Percentiles rank a stretch among this genome's conserved stretches.
phyloP scores from a whole-genome alignment of 345 rosid species.

The Atalantia buxifolia region DNA sequence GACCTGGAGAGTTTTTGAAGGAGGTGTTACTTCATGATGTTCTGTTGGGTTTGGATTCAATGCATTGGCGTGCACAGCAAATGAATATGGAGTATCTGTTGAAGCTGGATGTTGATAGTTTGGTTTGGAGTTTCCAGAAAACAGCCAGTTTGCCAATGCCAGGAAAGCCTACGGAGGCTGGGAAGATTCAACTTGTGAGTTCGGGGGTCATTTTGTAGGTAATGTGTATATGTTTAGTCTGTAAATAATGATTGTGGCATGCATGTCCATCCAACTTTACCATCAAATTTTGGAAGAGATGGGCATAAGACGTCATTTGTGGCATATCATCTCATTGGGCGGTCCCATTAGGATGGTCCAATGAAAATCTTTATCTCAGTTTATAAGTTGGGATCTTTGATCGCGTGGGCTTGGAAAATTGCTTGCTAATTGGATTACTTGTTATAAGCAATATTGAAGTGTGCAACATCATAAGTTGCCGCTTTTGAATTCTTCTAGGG shows the following conservation, averaged over 20 bases:
- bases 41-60: conserved; percentile 36
- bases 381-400: no score
- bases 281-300: no score
- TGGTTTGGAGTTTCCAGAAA: conserved; percentile 54
- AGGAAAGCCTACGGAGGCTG: conserved; percentile 43
- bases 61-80: conserved; percentile 45
- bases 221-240: background rate
- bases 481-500: conserved; percentile 29
- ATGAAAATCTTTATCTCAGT: no score
- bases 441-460: no score
- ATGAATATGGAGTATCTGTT: conserved; percentile 51
- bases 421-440: no score
- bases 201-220: conserved; percentile 58
- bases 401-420: no score
- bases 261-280: no score
- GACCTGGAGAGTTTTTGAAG: conserved; percentile 26
- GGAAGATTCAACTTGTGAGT: conserved; percentile 33
- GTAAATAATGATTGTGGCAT: no score
- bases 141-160: conserved; percentile 42
- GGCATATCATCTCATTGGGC: no score
- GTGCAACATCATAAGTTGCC: no score
- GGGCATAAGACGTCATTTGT: no score
- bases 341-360: no score
- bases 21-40: conserved; percentile 47
- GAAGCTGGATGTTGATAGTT: conserved; percentile 40